Evolutionary conservation across 805 yeast genomes (phyloP), one percentile per base, ranked within the genome.

Genomic region (Candida khao-thaluensis): DNA sequence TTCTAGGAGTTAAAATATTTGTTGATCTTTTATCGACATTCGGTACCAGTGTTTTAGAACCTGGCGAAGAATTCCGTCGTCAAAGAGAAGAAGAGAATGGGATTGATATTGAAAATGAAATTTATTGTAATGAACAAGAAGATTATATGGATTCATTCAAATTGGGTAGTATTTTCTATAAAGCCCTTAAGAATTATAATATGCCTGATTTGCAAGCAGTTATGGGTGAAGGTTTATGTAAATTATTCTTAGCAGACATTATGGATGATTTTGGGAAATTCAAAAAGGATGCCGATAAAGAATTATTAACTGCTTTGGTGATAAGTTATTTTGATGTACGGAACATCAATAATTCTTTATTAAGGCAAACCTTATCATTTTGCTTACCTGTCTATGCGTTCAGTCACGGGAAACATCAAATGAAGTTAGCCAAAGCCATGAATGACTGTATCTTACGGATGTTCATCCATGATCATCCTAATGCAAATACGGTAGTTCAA

Each of bases 341-440:
- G 3, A 81, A 82, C 38, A 60, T 76, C 4, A 61, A 68, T 4
- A 87, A 87, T 50, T 82, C 77, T 41, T 76, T 80, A 11, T 66
- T 90, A 44, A 70, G 81, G 34, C 97, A 90, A 58, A 85, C 85
- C 0, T 74, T 90, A 43, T 78, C 93, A 7, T 90, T 86, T 53
- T 89, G 95, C 56, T 70, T 90, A 12, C 96, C 97, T 0, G 95
- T 85, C 0, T 88, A 85, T 57, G 81, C 93, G 26, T 84, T 79
- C 53, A 84, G 95, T 23, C 89, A 82, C 51, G 66, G 70, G 0
- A 64, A 64, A 12, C 95, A 89, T 56, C 96, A 87, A 57, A 73
- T 71, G 35, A 69, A 81, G 43, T 62, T 89, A 52, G 72, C 81
- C 5, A 62, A 76, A 22, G 72, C 85, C 18, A 80, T 83, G 21